Base-by-base conservation (phyloP, 2,329 filamentous ascomycete species). In the Botrytis pseudocinerea region DNA sequence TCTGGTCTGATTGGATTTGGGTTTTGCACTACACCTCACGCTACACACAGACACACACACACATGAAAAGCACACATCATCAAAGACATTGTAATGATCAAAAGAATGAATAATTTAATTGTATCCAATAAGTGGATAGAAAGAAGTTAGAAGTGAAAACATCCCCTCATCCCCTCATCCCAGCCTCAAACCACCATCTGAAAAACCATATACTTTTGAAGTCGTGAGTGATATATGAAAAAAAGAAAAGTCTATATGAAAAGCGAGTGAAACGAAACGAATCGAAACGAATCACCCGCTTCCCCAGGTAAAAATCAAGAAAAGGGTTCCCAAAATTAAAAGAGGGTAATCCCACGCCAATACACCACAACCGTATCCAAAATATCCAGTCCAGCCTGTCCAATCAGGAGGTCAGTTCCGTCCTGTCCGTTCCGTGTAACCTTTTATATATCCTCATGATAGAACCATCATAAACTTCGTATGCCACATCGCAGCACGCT, bases 401-500 rank as follows among this genome's bases (percentile, higher is more conserved):
- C 63, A 38, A 38, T 61, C 44, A 57, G 51, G n/a, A 57, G 44
- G n/a, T 5, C 25, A 22, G 7, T 51, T 20, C 63, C 14, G 32
- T n/a, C 40, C 16, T 20, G 57, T 25, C 40, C 62, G 8, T 32
- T 18, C 20, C 44, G 6, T 20, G 14, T 66, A 57, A 42, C 65
- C 65, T 42, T 68, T 68, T 68, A 9, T 68, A 68, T 57, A 68
- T 57, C 65, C 65, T 54, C 64, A 32, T 68, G 25, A 54, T 20
- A 54, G 38, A 68, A 35, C 25, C 2, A 57, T 68, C 48, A 57
- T 68, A 68, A 68, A 68, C 22, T 68, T 68, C 65, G 35, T 68
- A 68, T 68, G 65, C 16, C 65, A 42, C 65, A 68, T 68, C 65
- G 65, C 65, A 25, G 65, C 65, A 68, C 65, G 65, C 65, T 22